Evolutionary conservation across 805 yeast species (phyloP).

Genomic region (Yamadazyma olivae): DNA sequence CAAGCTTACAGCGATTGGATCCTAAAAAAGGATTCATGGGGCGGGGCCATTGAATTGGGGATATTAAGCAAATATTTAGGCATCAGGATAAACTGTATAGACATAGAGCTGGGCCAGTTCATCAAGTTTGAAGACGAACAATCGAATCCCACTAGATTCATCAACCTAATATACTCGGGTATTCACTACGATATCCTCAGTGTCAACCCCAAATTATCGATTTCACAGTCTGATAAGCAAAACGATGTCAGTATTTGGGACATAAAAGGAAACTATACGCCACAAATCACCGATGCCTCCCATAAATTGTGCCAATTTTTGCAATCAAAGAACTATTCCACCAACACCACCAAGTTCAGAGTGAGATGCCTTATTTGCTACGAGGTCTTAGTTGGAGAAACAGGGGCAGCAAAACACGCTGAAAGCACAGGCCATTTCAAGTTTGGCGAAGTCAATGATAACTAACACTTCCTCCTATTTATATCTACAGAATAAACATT

Average conservation of each 20-base stretch:
- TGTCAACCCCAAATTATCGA: constrained; percentile 17
- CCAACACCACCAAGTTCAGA: constrained; percentile 60
- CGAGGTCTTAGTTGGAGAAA: constrained; percentile 54
- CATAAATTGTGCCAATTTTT: constrained; percentile 40
- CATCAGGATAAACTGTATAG: constrained; percentile 57
- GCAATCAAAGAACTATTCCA: constrained; percentile 53
- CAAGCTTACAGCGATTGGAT: constrained; percentile 63
- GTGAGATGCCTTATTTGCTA: constrained; percentile 59
- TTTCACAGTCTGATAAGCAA: constrained; percentile 18
- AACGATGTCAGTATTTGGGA: constrained; percentile 44
- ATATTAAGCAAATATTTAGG: constrained; percentile 53
- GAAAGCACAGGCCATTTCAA: constrained; percentile 54
- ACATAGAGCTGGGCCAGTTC: constrained; percentile 57
- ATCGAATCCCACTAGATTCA: constrained; percentile 35
- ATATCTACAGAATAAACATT: too few relatives aligned
- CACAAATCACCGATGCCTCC: constrained; percentile 25
- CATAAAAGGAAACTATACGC: constrained; percentile 24
- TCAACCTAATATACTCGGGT: constrained; percentile 63
- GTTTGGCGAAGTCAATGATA: constrained; percentile 50
- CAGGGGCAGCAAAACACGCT: constrained; percentile 64
- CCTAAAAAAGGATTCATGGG: constrained; percentile 61
- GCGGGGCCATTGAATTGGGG: constrained; percentile 77
- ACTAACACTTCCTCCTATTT: neutral
- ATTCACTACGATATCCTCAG: constrained; percentile 65
- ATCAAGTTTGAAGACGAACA: constrained; percentile 48